phyloP scores from a whole-genome alignment of 768 basidiomycete species.

The Lanmaoa pseudosensibilis region DNA sequence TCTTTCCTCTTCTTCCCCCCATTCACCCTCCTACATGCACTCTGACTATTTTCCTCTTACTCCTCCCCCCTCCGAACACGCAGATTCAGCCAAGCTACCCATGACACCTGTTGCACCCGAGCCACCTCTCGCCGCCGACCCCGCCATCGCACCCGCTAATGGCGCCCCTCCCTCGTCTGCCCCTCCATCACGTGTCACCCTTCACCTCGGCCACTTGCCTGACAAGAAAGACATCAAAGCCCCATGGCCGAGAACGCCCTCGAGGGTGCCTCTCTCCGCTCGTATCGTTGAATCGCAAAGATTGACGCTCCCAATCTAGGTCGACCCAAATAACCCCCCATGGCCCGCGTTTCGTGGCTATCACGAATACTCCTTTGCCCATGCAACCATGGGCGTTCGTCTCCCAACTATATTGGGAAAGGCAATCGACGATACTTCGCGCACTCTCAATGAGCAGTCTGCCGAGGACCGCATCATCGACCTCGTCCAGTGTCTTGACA shows the following conservation, averaged over 20 bases:
- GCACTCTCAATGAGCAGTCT: slow-evolving; percentile 84
- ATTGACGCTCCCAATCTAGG: slow-evolving; percentile 37
- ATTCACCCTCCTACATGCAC: slow-evolving; percentile 1
- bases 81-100: neutral
- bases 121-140: neutral
- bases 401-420: slow-evolving; percentile 95
- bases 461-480: slow-evolving; percentile 83
- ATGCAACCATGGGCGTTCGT: slow-evolving; percentile 95
- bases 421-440: slow-evolving; percentile 88
- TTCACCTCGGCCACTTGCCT: slow-evolving; percentile 73
- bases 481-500: slow-evolving; percentile 79
- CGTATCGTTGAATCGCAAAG: neutral
- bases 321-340: slow-evolving; percentile 82
- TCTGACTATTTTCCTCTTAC: slow-evolving; percentile 32
- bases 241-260: slow-evolving; percentile 73
- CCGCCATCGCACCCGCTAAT: neutral
- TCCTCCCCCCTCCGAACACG: slow-evolving; percentile 26
- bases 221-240: slow-evolving; percentile 71
- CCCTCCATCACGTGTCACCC: slow-evolving; percentile 61
- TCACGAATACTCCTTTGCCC: slow-evolving; percentile 79
- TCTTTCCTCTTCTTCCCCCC: neutral
- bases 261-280: slow-evolving; percentile 45
- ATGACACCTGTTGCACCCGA: slow-evolving; percentile 3
- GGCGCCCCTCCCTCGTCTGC: slow-evolving; percentile 19
- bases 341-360: slow-evolving; percentile 82